Evolutionary conservation across 345 rosid species (phyloP), one percentile per base, ranked within the genome.

Genomic region (Eucalyptus marginata): DNA sequence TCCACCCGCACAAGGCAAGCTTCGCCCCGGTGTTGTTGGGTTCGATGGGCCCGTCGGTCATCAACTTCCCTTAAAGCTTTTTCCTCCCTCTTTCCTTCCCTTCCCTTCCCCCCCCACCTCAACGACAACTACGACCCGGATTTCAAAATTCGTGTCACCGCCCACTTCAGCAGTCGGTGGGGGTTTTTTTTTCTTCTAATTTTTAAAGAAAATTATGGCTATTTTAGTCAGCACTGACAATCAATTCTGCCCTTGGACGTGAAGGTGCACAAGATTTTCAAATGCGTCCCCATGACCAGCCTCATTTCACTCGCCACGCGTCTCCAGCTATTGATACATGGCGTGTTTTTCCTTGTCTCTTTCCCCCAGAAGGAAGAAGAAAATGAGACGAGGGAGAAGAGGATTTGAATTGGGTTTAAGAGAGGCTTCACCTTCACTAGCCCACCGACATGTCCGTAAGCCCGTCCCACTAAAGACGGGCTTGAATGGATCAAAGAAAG

Each of bases 151-250:
- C 36, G 27, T 20, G 83, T 20, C 47, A 20, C 47, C 47, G 27
- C 46, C 83, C 81, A 76, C 46, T 76, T 76, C 47, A 40, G 83
- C 46, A 20, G 83, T 76, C 83, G 83, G 83, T 36, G 47, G 5
- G 83, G 5, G 83, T 40, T 40, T 40, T 40, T 24, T 25, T n/a
- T n/a, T 36, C 3, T 36, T 76, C 13, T 33, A 7, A 7, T 68
- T 8, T 66, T 31, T 15, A 0, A 7, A 15, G 8, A 7, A 2
- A 0, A 1, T 76, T 5, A 24, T 76, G 83, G 47, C 46, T 76
- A 76, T 36, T 76, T 36, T 18, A 36, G 83, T 76, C 83, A 2
- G 15, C 14, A 76, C 46, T 3, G 13, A 7, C 47, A 5, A 10
- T 76, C 46, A 76, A 76, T 36, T 76, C 24, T 76, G 83, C 1